phyloP scores from a whole-genome alignment of 2,329 filamentous ascomycete genomes.

The Macroventuria anomochaeta region DNA sequence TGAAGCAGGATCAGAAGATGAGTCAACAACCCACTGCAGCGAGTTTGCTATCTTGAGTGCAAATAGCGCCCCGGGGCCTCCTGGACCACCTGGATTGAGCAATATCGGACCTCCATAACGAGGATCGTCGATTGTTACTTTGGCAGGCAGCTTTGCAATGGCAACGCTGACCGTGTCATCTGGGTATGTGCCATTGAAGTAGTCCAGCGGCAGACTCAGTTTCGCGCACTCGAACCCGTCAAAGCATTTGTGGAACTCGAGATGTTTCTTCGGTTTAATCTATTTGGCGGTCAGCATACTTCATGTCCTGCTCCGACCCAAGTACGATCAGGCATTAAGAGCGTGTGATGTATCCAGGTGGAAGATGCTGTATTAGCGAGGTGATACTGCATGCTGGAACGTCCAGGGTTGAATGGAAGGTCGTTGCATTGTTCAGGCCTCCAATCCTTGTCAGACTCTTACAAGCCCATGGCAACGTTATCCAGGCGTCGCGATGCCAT shows the following conservation, averaged over 20 bases:
- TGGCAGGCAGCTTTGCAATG: slow-evolving; percentile 41
- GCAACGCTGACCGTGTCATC: slow-evolving; percentile 40
- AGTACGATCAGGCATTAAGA: neutral
- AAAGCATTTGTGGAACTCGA: slow-evolving; percentile 44
- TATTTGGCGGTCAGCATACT: slow-evolving; percentile 26
- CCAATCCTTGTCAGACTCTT: neutral
- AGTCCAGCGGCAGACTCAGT: slow-evolving; percentile 45
- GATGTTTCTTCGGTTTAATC: slow-evolving; percentile 32
- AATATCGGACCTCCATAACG: slow-evolving; percentile 52
- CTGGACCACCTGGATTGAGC: slow-evolving; percentile 55
- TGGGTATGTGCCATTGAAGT: slow-evolving; percentile 46
- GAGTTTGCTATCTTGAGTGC: slow-evolving; percentile 31
- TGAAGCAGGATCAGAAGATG: slow-evolving; percentile 16
- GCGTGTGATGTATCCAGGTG: neutral
- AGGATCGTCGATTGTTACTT: slow-evolving; percentile 44
- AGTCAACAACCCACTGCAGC: slow-evolving; percentile 42
- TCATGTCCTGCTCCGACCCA: neutral
- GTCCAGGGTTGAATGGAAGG: neutral
- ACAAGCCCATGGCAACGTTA: neutral
- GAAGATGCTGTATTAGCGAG: neutral
- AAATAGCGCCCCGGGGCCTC: slow-evolving; percentile 49
- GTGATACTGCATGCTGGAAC: neutral
- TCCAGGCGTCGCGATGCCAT: neutral
- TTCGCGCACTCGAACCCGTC: slow-evolving; percentile 44
- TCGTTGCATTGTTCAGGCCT: neutral